Conservation (phyloP, 1,139 yeast species). For the Diutina rugosa region DNA sequence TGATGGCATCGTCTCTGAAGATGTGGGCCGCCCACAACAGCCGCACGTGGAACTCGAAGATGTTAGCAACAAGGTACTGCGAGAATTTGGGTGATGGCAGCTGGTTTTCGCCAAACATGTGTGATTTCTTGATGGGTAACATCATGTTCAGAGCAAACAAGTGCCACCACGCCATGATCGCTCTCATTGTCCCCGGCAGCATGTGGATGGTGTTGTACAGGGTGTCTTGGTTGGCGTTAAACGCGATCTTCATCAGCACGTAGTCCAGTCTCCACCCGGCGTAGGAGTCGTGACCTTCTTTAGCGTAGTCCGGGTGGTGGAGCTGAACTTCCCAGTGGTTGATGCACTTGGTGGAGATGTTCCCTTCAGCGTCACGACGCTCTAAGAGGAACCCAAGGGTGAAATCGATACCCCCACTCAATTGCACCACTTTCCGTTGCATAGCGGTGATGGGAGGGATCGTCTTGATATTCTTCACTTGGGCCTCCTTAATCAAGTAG, state of each 20-base stretch:
- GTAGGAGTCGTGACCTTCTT: constrained; percentile 56
- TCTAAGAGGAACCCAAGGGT: constrained; percentile 49
- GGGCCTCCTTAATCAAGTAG: constrained; percentile 16
- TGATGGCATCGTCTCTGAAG: constrained; percentile 14
- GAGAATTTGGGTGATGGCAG: constrained; percentile 24
- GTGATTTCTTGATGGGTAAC: constrained; percentile 28
- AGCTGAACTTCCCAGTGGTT: constrained; percentile 66
- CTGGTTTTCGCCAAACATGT: constrained; percentile 24
- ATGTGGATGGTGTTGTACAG: constrained; percentile 32
- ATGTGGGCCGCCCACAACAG: constrained; percentile 29
- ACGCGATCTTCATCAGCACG: constrained; percentile 64
- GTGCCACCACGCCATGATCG: constrained; percentile 33
- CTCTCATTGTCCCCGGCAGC: constrained; percentile 25
- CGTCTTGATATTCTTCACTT: constrained; percentile 1
- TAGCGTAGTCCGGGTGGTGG: constrained; percentile 48
- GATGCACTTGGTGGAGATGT: constrained; percentile 4
- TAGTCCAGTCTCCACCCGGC: constrained; percentile 66
- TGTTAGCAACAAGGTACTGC: constrained; percentile 27
- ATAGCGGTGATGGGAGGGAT: constrained; percentile 11
- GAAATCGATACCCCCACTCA: constrained; percentile 50
- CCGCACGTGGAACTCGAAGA: constrained; percentile 25
- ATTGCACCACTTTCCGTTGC: constrained; percentile 38
- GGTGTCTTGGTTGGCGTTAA: constrained; percentile 35
- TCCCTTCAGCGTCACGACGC: constrained; percentile 26
- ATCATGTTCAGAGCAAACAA: constrained; percentile 30